Base-by-base conservation (phyloP, 192 early-diverging fungal genomes). In the Haplosporangium gracile region DNA sequence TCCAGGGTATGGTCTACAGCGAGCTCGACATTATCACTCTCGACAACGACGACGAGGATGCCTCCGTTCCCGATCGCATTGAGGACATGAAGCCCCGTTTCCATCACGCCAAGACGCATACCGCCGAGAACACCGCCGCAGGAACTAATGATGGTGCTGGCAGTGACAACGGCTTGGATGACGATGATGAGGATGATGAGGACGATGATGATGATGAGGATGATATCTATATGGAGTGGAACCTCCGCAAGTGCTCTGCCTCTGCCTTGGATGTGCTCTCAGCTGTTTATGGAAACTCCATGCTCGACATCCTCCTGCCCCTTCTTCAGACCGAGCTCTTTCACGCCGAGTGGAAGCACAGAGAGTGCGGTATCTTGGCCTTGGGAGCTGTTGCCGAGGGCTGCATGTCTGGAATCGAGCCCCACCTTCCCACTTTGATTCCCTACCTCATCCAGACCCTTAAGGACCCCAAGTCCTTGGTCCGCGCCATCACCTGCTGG, bases 401-500 rank as follows among this genome's bases (percentile, higher is more conserved):
- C 10, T 97, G 97, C 89, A 94, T 94, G 90, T 82, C 89, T 18
- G 97, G 96, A 9, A 98, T 99, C 90, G 95, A 95, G 86, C 94
- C 93, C 36, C 97, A 99, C 89, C 89, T 99, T 82, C 93, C 96
- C 63, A 93, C 93, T 49, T 90, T 99, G 72, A 90, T 99, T 24
- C 98, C 97, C 45, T 96, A 96, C 84, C 90, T 99, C 70, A 90
- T 98, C 42, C 88, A 89, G 49, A 95, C 93, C 81, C 90, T 99
- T 78, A 92, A 93, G 57, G 94, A 99, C 88, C 88, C 92, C 63
- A 96, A 96, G 95, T 95, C 98, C 10, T 92, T 99, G 76, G 96
- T 99, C 45, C 95, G 98, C 68, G 96, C 97, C 32, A 99, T 99
- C 86, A 96, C 99, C 13, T 99, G 99, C 90, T 99, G 99, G 99